These are phyloP conservation scores for Eucalyptus erythrocorys DNA, from an alignment of 345 rosid species.

Conservation along the genomic window DNA sequence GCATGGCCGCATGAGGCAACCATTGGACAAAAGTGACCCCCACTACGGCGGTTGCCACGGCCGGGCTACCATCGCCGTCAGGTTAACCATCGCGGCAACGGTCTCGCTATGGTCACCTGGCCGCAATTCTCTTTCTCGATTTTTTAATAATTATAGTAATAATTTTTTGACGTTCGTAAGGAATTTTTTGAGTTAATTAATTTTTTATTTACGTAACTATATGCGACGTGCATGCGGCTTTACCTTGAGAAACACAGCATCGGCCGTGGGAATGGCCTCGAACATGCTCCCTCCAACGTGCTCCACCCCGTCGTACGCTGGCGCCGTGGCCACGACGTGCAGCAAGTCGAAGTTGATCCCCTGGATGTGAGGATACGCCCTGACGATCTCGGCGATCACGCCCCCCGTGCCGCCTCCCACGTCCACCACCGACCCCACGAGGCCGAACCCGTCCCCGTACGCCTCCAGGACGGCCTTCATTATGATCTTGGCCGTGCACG, in stretches of 20 bases:
- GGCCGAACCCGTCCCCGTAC: neutral
- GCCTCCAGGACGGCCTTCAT: neutral
- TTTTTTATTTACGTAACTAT: neutral
- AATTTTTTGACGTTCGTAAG: neutral
- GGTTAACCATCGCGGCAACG: neutral
- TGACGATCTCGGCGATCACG: neutral
- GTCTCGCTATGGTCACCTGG: neutral
- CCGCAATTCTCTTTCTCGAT: neutral
- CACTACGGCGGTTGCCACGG: neutral
- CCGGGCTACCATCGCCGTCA: neutral
- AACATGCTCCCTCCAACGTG: conserved; percentile 14
- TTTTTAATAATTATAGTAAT: too few species aligned
- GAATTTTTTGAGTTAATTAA: too few species aligned
- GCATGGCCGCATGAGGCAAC: neutral
- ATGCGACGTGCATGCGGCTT: neutral
- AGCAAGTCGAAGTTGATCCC: conserved; percentile 11
- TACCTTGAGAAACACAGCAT: conserved; percentile 9
- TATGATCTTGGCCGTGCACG: neutral
- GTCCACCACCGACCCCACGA: neutral
- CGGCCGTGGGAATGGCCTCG: conserved; percentile 6
- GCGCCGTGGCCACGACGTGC: conserved; percentile 6
- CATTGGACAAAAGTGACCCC: neutral
- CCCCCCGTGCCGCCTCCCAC: conserved; percentile 12
- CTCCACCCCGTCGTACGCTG: neutral
- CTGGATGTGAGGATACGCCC: neutral